Evolutionary conservation across 2,329 filamentous ascomycete genomes (phyloP).

Genomic region (Fusarium caatingaense): DNA sequence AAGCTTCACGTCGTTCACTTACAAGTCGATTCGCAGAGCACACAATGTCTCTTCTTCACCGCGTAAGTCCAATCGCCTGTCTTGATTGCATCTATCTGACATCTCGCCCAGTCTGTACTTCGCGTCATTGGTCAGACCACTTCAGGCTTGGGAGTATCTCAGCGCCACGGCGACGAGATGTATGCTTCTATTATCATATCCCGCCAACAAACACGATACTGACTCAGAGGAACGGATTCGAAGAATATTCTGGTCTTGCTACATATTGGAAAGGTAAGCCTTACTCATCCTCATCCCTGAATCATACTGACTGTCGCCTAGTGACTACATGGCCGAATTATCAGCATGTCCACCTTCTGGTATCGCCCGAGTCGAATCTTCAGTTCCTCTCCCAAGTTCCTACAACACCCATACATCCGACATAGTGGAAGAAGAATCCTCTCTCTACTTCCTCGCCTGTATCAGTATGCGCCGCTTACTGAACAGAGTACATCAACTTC

Average conservation of each 20-base stretch:
- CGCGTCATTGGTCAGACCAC: constrained; percentile 60
- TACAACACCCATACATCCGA: constrained; percentile 58
- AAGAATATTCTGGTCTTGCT: constrained; percentile 66
- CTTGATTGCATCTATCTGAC: rapidly evolving
- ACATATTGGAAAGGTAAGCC: constrained; percentile 62
- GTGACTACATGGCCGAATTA: constrained; percentile 64
- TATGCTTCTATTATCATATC: constrained; percentile 60
- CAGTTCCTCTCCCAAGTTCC: constrained; percentile 59
- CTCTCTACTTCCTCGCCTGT: constrained; percentile 65
- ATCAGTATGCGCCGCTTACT: constrained; percentile 63
- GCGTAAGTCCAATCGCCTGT: constrained; percentile 51
- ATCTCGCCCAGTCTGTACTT: constrained; percentile 54
- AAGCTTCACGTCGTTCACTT: constrained; percentile 59
- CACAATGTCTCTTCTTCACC: constrained; percentile 63
- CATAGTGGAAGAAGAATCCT: constrained; percentile 58
- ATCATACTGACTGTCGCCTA: constrained; percentile 31
- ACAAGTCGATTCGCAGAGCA: constrained; percentile 58
- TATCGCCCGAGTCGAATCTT: constrained; percentile 63
- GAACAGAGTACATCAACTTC: constrained; percentile 61
- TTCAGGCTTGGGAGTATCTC: constrained; percentile 65
- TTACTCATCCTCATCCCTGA: rapidly evolving
- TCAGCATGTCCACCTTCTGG: constrained; percentile 62
- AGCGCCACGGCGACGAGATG: constrained; percentile 62
- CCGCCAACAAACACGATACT: constrained; percentile 47
- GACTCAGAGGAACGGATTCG: constrained; percentile 61